phyloP scores from a whole-genome alignment of 331 rosid genomes.

The Quercus lobata region DNA sequence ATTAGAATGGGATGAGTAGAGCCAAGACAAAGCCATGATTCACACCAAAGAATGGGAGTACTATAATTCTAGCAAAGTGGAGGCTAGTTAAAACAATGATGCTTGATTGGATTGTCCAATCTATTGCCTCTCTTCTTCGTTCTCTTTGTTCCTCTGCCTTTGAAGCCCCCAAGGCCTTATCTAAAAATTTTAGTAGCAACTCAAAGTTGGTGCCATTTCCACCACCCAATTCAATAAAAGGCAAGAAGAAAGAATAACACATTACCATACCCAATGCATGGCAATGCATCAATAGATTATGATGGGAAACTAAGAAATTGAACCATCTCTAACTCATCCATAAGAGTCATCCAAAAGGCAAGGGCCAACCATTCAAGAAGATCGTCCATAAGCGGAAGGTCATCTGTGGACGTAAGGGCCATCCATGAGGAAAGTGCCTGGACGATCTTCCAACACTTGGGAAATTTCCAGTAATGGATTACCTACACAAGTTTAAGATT shows the following conservation, averaged over 20 bases:
- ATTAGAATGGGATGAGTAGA: background rate
- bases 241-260: background rate
- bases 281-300: background rate
- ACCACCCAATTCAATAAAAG: background rate
- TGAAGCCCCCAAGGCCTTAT: background rate
- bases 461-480: too few relatives aligned
- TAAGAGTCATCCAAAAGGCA: rapidly evolving
- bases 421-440: too few relatives aligned
- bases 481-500: too few relatives aligned
- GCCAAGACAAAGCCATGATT: background rate
- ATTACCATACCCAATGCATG: background rate
- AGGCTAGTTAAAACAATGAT: conserved; percentile 21
- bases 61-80: conserved; percentile 12
- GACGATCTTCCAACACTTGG: too few relatives aligned
- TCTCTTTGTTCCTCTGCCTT: background rate
- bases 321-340: too few relatives aligned
- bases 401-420: rapidly evolving
- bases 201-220: background rate
- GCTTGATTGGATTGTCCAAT: background rate
- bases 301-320: too few relatives aligned
- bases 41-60: conserved; percentile 4
- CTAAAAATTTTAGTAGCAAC: background rate
- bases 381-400: too few relatives aligned
- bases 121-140: background rate
- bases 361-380: too few relatives aligned